Conservation (phyloP, 2,329 filamentous ascomycete genomes). For the Zasmidium citrigriseum region DNA sequence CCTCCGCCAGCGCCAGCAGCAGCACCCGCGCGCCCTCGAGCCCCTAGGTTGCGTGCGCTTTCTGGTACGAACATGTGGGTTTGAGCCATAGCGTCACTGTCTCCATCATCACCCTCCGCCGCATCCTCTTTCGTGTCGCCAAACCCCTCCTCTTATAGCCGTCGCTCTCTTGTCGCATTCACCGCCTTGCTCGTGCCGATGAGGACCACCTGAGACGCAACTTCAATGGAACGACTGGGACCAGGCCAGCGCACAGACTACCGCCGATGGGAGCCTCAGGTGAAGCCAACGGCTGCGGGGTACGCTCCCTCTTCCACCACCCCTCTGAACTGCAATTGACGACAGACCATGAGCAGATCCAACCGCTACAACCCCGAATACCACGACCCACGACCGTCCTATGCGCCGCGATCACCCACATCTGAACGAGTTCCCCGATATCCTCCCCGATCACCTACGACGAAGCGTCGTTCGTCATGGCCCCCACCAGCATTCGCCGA, state of each 20-base stretch:
- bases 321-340: neutral
- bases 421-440: conserved; percentile 5
- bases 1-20: neutral
- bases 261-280: neutral
- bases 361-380: conserved; percentile 29
- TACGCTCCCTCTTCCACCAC: neutral
- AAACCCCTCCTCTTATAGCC: neutral
- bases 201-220: neutral
- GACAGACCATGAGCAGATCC: conserved; percentile 1
- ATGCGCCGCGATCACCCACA: conserved; percentile 31
- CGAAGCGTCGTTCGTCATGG: conserved; percentile 37
- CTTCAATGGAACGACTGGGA: neutral
- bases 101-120: neutral
- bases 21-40: neutral
- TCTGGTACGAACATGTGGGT: neutral
- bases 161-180: too few species aligned
- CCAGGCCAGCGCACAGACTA: neutral
- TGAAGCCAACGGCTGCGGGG: conserved; percentile 5
- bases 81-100: neutral
- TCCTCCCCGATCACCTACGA: conserved; percentile 22
- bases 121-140: neutral
- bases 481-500: conserved; percentile 69
- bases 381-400: conserved; percentile 37
- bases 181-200: neutral
- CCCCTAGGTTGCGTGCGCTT: neutral